Evolutionary conservation across 208 protist genomes (phyloP).

Genomic region (Crithidia bombi): DNA sequence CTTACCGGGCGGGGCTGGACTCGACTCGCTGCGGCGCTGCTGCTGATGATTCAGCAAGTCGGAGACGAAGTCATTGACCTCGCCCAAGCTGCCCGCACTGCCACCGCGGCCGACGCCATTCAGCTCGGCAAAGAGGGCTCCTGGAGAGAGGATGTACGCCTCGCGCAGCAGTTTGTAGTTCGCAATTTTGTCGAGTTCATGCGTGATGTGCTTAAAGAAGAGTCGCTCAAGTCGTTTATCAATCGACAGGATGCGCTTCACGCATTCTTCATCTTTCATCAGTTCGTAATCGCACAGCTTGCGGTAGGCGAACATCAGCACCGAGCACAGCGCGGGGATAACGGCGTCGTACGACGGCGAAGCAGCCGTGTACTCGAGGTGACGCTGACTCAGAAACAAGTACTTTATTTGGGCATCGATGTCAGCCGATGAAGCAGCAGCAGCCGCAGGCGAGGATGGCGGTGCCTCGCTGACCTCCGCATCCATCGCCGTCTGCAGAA

Average conservation of each 20-base stretch:
- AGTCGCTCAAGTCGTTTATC: conserved; percentile 62
- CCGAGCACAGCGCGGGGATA: conserved; percentile 54
- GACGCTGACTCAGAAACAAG: conserved; percentile 50
- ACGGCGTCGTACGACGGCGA: conserved; percentile 63
- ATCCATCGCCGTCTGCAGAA: conserved; percentile 15
- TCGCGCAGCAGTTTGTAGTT: conserved; percentile 52
- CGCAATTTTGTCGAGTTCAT: conserved; percentile 60
- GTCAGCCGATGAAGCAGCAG: conserved; percentile 15
- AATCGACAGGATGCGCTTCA: conserved; percentile 68
- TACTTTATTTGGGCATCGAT: conserved; percentile 51
- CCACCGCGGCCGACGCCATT: conserved; percentile 7
- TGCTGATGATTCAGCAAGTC: conserved; percentile 30
- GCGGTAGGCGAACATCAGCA: conserved; percentile 67
- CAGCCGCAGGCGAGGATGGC: conserved; percentile 2
- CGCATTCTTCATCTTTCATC: conserved; percentile 36
- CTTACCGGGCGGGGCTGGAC: neutral
- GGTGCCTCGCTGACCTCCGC: neutral
- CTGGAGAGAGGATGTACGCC: conserved; percentile 54
- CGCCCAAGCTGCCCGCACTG: conserved; percentile 15
- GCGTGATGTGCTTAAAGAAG: conserved; percentile 51
- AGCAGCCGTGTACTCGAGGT: conserved; percentile 40
- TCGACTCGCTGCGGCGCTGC: conserved; percentile 15
- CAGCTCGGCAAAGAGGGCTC: conserved; percentile 54
- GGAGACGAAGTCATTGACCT: conserved; percentile 19
- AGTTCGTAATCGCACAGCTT: conserved; percentile 73